These are phyloP conservation scores for Suhomyces vadensis DNA, from an alignment of 805 yeast species.

Conservation along the genomic window DNA sequence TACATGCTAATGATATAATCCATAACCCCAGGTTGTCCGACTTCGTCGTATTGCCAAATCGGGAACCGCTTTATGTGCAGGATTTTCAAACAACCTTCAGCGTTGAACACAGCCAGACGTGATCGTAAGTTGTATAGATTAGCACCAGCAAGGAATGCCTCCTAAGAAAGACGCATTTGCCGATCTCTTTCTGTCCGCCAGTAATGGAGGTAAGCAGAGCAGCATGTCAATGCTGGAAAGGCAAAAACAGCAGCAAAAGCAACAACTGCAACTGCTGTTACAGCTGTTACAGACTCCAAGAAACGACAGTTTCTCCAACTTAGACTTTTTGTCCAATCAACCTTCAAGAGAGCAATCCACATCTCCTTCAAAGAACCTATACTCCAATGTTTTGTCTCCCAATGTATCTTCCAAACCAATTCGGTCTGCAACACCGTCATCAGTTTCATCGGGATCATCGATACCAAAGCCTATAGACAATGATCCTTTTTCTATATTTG, in stretches of 20 bases:
- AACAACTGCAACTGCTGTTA: background rate
- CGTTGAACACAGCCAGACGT: background rate
- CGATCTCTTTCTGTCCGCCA: slow-evolving; percentile 36
- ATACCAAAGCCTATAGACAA: background rate
- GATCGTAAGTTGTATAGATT: too few relatives aligned
- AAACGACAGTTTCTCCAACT: slow-evolving; percentile 7
- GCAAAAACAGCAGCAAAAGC: slow-evolving; percentile 10
- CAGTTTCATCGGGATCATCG: background rate
- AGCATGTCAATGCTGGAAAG: slow-evolving; percentile 11
- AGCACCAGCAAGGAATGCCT: slow-evolving; percentile 15
- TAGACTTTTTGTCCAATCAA: slow-evolving; percentile 6
- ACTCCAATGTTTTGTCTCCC: background rate
- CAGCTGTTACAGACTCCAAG: slow-evolving; percentile 2
- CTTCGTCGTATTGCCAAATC: too few relatives aligned
- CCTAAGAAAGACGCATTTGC: slow-evolving; percentile 49
- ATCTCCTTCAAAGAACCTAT: background rate
- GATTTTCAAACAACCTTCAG: background rate
- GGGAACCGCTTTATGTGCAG: too few relatives aligned
- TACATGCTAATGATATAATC: too few relatives aligned
- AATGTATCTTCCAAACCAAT: background rate
- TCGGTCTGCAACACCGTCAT: background rate
- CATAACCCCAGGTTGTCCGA: too few relatives aligned
- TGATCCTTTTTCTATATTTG: slow-evolving; percentile 31
- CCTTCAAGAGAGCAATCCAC: background rate
- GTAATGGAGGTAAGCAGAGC: slow-evolving; percentile 8